Conservation (phyloP, 78 protist species). For the Carpediemonas membranifera region DNA sequence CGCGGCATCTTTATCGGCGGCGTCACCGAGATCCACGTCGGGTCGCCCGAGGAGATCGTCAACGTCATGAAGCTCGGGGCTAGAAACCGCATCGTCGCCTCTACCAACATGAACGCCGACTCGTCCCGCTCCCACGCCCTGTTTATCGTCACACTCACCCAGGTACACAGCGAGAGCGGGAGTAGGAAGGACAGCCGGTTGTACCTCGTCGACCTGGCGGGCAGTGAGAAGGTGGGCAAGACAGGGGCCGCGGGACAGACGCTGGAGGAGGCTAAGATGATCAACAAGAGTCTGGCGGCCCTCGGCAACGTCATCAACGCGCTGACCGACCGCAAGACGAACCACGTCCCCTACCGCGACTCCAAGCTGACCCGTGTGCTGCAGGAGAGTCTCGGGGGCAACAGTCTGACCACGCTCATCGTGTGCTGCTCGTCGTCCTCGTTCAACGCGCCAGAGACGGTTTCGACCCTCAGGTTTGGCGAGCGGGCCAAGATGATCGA, state of each 20-base stretch:
- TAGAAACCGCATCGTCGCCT: constrained; percentile 37
- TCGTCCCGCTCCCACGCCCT: constrained; percentile 30
- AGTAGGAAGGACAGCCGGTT: not conserved
- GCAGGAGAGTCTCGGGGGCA: constrained; percentile 80
- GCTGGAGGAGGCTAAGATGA: constrained; percentile 1
- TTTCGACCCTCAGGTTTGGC: constrained; percentile 28
- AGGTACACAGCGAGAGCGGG: not conserved
- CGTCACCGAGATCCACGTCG: constrained; percentile 23
- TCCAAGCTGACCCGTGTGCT: constrained; percentile 74
- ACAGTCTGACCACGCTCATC: constrained; percentile 30
- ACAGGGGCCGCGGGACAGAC: constrained; percentile 58
- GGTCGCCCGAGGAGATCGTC: constrained; percentile 33
- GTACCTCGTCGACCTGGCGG: constrained; percentile 30
- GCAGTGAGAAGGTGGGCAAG: constrained; percentile 60
- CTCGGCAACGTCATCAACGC: constrained; percentile 75
- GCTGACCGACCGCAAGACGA: constrained; percentile 39
- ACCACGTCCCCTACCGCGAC: constrained; percentile 75
- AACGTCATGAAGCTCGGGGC: constrained; percentile 45
- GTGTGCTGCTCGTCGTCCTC: constrained; percentile 12
- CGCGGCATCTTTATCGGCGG: constrained; percentile 54
- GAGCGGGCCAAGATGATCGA: constrained; percentile 60
- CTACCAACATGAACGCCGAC: constrained; percentile 27
- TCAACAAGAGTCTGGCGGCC: constrained; percentile 37
- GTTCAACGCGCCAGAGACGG: constrained; percentile 28
- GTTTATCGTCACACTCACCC: constrained; percentile 9